Evolutionary conservation across 2,329 filamentous ascomycete species (phyloP).

Genomic region (Pyrenochaeta sp.): DNA sequence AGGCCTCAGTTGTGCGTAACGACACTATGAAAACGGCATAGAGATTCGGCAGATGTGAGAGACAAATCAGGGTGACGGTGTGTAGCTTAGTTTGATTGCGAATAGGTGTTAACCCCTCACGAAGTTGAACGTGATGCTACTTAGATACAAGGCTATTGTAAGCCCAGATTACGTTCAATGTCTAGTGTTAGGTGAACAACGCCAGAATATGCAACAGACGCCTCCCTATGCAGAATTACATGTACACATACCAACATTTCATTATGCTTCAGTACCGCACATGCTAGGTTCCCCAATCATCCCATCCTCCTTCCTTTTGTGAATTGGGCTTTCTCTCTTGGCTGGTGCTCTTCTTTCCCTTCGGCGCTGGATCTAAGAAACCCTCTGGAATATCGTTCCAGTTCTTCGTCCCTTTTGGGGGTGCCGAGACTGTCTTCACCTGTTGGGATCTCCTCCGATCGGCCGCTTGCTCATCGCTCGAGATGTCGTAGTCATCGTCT

Average conservation of each 20-base stretch:
- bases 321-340: constrained; percentile 36
- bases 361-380: constrained; percentile 42
- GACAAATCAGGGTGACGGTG: too few relatives aligned
- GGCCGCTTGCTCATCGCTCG: constrained; percentile 42
- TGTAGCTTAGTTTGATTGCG: too few relatives aligned
- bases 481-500: constrained; percentile 48
- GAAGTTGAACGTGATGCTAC: not conserved
- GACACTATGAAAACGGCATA: not conserved
- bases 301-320: constrained; percentile 40
- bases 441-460: constrained; percentile 27
- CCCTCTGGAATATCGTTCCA: constrained; percentile 62
- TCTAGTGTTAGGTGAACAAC: constrained; percentile 5
- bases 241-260: constrained; percentile 21
- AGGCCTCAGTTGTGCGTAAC: not conserved
- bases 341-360: constrained; percentile 39
- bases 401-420: constrained; percentile 42
- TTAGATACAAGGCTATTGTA: not conserved
- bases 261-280: constrained; percentile 11
- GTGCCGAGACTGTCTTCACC: constrained; percentile 17
- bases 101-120: too few relatives aligned
- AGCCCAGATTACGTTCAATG: constrained; percentile 1
- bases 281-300: constrained; percentile 33
- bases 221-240: constrained; percentile 23
- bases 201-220: constrained; percentile 20
- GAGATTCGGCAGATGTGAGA: not conserved